Percentiles rank a stretch among this genome's conserved stretches.
phyloP scores from a whole-genome alignment of 2,329 filamentous ascomycete species.

The Cryphonectria parasitica region DNA sequence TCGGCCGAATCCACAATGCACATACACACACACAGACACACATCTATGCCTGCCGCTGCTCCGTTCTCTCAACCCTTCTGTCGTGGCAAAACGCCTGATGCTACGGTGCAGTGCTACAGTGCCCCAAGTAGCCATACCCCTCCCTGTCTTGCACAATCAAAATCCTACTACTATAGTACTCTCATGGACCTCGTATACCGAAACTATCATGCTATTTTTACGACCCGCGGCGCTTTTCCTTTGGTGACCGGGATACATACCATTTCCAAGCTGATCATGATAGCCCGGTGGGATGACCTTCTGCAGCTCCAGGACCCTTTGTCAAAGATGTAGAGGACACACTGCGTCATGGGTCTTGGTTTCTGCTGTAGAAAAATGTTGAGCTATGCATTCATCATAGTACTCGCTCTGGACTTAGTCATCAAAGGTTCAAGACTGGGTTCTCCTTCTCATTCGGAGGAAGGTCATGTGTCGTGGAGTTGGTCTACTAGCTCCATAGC shows the following conservation, averaged over 20 bases:
- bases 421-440: not conserved
- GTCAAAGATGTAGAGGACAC: too few species aligned
- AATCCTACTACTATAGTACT: not conserved
- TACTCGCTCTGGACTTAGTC: not conserved
- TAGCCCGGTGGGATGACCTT: not conserved
- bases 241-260: not conserved
- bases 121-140: not conserved
- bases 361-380: not conserved
- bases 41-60: too few species aligned
- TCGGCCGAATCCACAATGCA: conserved; percentile 14
- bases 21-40: too few species aligned
- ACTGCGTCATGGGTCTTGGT: not conserved
- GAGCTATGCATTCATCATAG: not conserved
- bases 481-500: not conserved
- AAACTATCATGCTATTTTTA: not conserved
- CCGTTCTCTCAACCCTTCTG: not conserved
- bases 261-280: too few species aligned
- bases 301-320: not conserved
- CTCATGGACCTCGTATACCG: not conserved
- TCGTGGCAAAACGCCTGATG: conserved; percentile 17
- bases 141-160: not conserved
- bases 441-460: not conserved
- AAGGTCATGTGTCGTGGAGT: not conserved
- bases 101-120: not conserved
- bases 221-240: not conserved